phyloP scores from a whole-genome alignment of 768 basidiomycete species.

The Gloeostereum incarnatum region DNA sequence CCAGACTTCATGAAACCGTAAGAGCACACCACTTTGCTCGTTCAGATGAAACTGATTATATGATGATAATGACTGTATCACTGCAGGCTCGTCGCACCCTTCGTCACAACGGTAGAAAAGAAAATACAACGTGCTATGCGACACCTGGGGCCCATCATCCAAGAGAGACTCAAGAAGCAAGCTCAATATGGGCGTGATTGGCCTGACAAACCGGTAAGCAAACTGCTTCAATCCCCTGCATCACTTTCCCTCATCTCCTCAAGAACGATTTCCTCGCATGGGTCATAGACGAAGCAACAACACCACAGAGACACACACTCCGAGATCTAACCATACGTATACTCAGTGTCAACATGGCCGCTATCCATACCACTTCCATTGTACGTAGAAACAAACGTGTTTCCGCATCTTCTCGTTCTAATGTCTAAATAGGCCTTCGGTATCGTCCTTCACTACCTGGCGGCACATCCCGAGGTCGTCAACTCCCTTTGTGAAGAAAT shows the following conservation, averaged over 20 bases:
- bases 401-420: background rate
- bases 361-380: conserved; percentile 30
- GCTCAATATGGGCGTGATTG: conserved; percentile 19
- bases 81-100: conserved; percentile 3
- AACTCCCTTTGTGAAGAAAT: conserved; percentile 22
- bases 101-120: conserved; percentile 1
- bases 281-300: conserved; percentile 14
- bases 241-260: background rate
- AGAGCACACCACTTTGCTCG: conserved; percentile 3
- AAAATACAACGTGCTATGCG: conserved; percentile 10
- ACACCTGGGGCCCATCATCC: conserved; percentile 20
- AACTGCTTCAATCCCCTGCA: background rate
- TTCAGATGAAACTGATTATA: background rate
- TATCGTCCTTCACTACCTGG: conserved; percentile 19
- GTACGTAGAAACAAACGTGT: too few species aligned
- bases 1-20: conserved; percentile 31
- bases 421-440: conserved; percentile 14
- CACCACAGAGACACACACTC: conserved; percentile 13
- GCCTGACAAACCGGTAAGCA: conserved; percentile 21
- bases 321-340: conserved; percentile 17
- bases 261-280: conserved; percentile 5
- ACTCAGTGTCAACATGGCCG: conserved; percentile 28
- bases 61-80: background rate
- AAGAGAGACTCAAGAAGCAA: conserved; percentile 20
- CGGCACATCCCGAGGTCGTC: conserved; percentile 18